Percentiles rank a stretch among this genome's conserved stretches.
Conservation (phyloP, 2,329 filamentous ascomycete species). For the Colletotrichum filicis region DNA sequence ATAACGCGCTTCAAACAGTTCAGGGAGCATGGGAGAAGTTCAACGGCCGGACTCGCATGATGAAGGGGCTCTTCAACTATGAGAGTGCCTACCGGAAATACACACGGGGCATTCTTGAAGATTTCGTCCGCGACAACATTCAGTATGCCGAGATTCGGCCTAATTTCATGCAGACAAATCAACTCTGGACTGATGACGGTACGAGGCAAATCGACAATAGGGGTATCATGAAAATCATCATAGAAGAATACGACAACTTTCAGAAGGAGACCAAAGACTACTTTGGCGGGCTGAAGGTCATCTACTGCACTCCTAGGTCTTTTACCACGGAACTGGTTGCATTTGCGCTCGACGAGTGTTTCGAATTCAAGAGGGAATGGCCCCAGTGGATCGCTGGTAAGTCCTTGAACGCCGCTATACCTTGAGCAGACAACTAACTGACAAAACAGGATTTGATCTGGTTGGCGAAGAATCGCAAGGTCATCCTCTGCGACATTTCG, state of each 20-base stretch:
- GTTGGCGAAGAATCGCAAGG: constrained; percentile 75
- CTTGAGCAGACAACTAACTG: neutral
- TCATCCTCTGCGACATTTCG: constrained; percentile 66
- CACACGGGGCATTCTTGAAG: constrained; percentile 67
- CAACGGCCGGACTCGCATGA: constrained; percentile 75
- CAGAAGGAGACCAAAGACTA: constrained; percentile 48
- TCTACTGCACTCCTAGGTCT: constrained; percentile 76
- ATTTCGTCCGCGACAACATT: constrained; percentile 72
- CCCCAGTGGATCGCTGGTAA: constrained; percentile 72
- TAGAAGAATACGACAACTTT: constrained; percentile 64
- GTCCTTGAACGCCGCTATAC: constrained; percentile 35
- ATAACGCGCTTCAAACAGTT: constrained; percentile 60
- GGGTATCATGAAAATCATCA: constrained; percentile 70
- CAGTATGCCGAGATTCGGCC: constrained; percentile 79
- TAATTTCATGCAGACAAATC: constrained; percentile 74
- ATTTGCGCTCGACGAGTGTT: constrained; percentile 68
- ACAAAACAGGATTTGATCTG: constrained; percentile 70
- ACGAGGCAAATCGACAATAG: constrained; percentile 60
- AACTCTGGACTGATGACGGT: constrained; percentile 69
- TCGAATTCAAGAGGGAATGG: constrained; percentile 67
- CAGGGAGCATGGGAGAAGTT: constrained; percentile 71
- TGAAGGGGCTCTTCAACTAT: constrained; percentile 79
- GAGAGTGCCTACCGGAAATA: constrained; percentile 71
- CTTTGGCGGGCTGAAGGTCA: constrained; percentile 75
- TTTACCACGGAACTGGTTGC: constrained; percentile 61